Evolutionary conservation across 2,329 filamentous ascomycete genomes (phyloP).

Genomic region (Paraphaeosphaeria minitans): DNA sequence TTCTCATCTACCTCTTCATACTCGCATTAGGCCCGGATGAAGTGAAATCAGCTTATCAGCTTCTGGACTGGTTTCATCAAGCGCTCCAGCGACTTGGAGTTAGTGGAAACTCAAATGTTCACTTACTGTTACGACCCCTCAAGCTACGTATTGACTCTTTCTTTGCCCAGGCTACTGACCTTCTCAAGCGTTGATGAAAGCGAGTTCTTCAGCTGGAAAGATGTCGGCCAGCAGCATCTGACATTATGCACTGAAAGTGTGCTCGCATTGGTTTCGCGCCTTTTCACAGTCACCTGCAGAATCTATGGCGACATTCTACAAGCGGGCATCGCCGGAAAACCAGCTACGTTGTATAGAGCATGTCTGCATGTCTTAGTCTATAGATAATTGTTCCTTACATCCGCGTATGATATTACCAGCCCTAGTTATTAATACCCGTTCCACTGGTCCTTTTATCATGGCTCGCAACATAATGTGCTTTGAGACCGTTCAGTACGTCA

Average conservation of each 20-base stretch:
- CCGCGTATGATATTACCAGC: background rate
- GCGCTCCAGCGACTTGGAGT: background rate
- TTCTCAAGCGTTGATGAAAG: background rate
- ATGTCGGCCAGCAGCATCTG: too few relatives aligned
- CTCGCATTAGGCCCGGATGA: background rate
- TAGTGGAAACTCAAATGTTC: background rate
- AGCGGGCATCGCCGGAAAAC: too few relatives aligned
- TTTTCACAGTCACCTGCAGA: too few relatives aligned
- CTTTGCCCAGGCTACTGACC: background rate
- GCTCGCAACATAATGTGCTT: background rate
- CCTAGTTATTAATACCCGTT: background rate
- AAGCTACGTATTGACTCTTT: background rate
- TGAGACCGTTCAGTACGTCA: background rate
- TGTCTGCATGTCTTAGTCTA: too few relatives aligned
- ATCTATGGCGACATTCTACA: too few relatives aligned
- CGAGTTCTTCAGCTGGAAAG: too few relatives aligned
- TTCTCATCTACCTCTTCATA: background rate
- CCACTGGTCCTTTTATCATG: background rate
- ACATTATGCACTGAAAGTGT: too few relatives aligned
- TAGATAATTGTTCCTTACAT: background rate
- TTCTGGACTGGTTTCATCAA: background rate
- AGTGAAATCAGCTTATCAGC: background rate
- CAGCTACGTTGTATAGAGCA: too few relatives aligned
- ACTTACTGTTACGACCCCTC: background rate
- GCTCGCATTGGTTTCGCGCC: too few relatives aligned